Base-by-base conservation (phyloP, 2,329 filamentous ascomycete genomes). In the Diaporthe sp. region DNA sequence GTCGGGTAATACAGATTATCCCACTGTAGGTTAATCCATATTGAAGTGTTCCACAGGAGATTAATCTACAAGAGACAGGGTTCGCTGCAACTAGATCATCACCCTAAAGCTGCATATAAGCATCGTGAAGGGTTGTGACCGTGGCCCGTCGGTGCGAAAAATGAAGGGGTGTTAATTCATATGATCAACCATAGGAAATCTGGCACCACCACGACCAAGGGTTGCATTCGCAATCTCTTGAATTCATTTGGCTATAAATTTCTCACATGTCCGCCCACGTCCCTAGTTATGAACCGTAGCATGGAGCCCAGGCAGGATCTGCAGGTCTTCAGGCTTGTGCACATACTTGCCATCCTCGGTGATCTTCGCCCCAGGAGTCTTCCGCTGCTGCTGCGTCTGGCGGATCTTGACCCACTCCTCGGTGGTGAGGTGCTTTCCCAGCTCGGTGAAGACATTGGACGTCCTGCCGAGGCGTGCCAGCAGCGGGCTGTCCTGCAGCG, bases 301-400 rank as follows among this genome's bases (percentile, higher is more conserved):
- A 46, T 83, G 77, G 73, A 87, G 76, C 1, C 85, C 86, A 6
- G 84, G 85, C 34, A 86, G 70, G 25, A 87, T 85, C 79, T 86
- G 83, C 49, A 86, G 76, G 62, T 85, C 84, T 78, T 85, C 84
- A 65, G 81, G 76, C 22, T 76, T 74, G 25, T 82, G 81, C 8
- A 78, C 79, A 65, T 83, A 86, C 76, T 84, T 84, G 0, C 85
- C 84, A 71, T 84, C 82, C 15, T 79, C 77, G 0, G 81, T 80
- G 44, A 87, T 80, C 76, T 82, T 82, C 2, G 82, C 81, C 12
- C 79, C 80, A 28, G 78, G 78, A 46, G 80, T 82, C 44, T 81
- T 82, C 31, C 85, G 80, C 79, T 86, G 85, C 78, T 87, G 85
- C 78, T 87, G 85, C 19, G 82, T 84, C 79, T 85, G 84, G 39